Percentiles rank a stretch among this genome's conserved stretches.
These are phyloP conservation scores for Leccinum subrobustum DNA, from an alignment of 1,284 basidiomycete genomes.

Conservation along the genomic window DNA sequence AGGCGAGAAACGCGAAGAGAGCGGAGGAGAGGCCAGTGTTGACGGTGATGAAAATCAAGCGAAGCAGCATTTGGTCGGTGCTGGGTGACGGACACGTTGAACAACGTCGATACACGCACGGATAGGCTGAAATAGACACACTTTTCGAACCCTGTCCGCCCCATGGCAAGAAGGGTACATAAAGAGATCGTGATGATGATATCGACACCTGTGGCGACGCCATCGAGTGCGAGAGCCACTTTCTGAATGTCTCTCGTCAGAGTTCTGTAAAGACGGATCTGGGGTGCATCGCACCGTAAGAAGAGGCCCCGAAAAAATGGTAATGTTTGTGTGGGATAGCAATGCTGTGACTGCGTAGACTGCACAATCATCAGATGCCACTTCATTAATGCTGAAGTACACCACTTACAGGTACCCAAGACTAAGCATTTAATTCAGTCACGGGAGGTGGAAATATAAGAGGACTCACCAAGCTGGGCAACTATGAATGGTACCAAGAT, in stretches of 20 bases:
- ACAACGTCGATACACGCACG: background rate
- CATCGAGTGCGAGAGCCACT: slow-evolving; percentile 14
- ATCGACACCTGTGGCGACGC: slow-evolving; percentile 21
- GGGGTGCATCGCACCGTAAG: slow-evolving; percentile 16
- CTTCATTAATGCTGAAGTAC: background rate
- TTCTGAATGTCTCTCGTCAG: slow-evolving; percentile 17
- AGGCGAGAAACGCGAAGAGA: slow-evolving; percentile 24
- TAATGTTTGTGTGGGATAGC: slow-evolving; percentile 17
- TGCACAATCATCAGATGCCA: slow-evolving; percentile 12
- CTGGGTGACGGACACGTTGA: slow-evolving; percentile 7
- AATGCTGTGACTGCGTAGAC: slow-evolving; percentile 22
- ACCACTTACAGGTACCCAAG: slow-evolving; percentile 15
- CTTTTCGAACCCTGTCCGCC: slow-evolving; percentile 25
- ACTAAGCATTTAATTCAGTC: slow-evolving; percentile 16
- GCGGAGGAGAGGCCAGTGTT: slow-evolving; percentile 28
- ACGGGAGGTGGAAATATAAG: background rate
- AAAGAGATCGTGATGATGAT: slow-evolving; percentile 22
- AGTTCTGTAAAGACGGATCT: background rate
- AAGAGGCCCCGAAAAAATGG: slow-evolving; percentile 16
- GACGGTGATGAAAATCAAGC: slow-evolving; percentile 26
- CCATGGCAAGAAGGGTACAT: slow-evolving; percentile 20
- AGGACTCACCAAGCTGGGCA: slow-evolving; percentile 18
- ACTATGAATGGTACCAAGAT: slow-evolving; percentile 22
- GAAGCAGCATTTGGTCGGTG: slow-evolving; percentile 24
- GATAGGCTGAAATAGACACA: slow-evolving; percentile 7